phyloP scores from a whole-genome alignment of 106 monocot species.

The Ottelia alismoides region DNA sequence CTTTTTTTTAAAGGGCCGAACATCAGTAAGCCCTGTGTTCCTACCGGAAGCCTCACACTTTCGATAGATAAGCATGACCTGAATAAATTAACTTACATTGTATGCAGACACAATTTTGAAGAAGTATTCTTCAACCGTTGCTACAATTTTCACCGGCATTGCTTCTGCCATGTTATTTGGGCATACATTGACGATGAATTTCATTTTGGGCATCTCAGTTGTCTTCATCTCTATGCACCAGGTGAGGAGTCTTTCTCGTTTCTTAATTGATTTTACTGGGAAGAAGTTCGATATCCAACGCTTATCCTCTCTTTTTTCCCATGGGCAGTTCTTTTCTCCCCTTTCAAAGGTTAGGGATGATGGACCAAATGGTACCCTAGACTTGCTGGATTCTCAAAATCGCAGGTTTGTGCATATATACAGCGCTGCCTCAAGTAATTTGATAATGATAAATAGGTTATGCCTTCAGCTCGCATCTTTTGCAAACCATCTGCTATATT shows the following conservation, averaged over 20 bases:
- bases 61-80: no score
- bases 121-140: slow-evolving; percentile 96
- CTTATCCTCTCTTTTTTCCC: neutral
- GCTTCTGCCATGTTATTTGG: slow-evolving; percentile 95
- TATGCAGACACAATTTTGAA: slow-evolving; percentile 89
- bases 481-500: no score
- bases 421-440: no score
- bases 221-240: slow-evolving; percentile 99
- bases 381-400: slow-evolving; percentile 43
- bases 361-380: slow-evolving; percentile 31
- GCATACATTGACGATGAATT: slow-evolving; percentile 85
- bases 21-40: no score
- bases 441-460: no score
- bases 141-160: slow-evolving; percentile 89
- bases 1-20: no score
- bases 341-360: slow-evolving; percentile 86
- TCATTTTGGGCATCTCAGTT: slow-evolving; percentile 87
- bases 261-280: slow-evolving; percentile 10
- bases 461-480: no score
- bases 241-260: slow-evolving; percentile 39
- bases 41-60: no score
- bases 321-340: slow-evolving; percentile 68
- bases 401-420: no score
- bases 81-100: neutral
- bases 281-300: slow-evolving; percentile 3